Percentiles rank a stretch among this genome's conserved stretches.
Evolutionary conservation across 2,329 filamentous ascomycete species (phyloP).

Genomic region (Botrytis porri): DNA sequence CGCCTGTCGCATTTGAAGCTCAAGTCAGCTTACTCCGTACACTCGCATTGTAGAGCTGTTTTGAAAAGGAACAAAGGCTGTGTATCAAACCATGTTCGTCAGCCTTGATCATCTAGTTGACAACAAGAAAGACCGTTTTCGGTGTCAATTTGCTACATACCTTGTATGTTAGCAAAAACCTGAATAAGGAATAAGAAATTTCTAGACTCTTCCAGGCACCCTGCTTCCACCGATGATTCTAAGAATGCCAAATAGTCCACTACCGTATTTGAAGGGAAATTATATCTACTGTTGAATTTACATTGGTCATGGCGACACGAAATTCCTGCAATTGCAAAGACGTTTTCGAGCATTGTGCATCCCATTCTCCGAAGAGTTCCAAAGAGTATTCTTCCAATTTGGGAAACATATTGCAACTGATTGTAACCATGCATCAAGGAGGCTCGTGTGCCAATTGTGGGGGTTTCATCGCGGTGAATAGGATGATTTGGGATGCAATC

Average conservation of each 20-base stretch:
- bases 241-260: not conserved
- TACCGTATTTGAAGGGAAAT: not conserved
- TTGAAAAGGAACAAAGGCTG: not conserved
- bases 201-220: not conserved
- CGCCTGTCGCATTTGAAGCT: not conserved
- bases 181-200: not conserved
- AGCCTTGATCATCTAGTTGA: not conserved
- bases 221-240: not conserved
- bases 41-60: not conserved
- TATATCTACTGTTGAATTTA: not conserved
- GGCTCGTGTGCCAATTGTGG: not conserved
- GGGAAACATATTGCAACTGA: not conserved
- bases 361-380: not conserved
- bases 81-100: not conserved
- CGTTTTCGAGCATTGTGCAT: not conserved
- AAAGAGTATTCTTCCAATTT: not conserved
- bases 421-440: not conserved
- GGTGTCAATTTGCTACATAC: not conserved
- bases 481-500: not conserved
- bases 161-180: not conserved
- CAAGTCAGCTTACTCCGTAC: not conserved
- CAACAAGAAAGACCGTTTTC: not conserved
- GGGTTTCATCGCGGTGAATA: not conserved
- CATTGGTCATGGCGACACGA: not conserved
- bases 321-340: not conserved